Evolutionary conservation across 805 yeast genomes (phyloP).

Genomic region (Debaryomyces castellii): DNA sequence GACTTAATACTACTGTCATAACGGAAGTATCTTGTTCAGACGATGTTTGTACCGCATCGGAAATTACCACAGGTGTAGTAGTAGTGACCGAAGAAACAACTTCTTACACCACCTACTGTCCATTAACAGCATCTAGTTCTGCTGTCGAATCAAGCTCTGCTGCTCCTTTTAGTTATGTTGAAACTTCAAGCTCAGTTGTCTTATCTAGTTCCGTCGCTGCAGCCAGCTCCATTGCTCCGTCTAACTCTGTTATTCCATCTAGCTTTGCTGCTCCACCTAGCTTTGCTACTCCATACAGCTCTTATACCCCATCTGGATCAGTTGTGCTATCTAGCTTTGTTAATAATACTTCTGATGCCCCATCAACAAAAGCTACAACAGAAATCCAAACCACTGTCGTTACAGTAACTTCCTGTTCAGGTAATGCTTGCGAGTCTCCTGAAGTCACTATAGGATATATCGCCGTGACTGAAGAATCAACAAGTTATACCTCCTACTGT

Average conservation of each 20-base stretch:
- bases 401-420: constrained; percentile 26
- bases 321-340: too few relatives aligned
- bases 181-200: background rate
- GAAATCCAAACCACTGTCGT: constrained; percentile 15
- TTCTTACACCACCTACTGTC: constrained; percentile 39
- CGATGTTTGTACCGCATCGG: background rate
- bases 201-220: background rate
- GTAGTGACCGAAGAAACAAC: constrained; percentile 20
- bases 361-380: background rate
- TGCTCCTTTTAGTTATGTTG: background rate
- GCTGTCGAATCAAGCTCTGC: background rate
- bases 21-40: background rate
- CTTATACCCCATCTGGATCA: too few relatives aligned
- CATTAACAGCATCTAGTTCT: constrained; percentile 12
- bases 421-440: constrained; percentile 19
- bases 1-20: background rate
- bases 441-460: constrained; percentile 22
- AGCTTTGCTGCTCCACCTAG: too few relatives aligned
- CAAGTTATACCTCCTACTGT: constrained; percentile 22
- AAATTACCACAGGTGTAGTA: constrained; percentile 23
- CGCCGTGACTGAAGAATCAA: constrained; percentile 13
- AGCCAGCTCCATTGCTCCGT: background rate
- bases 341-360: background rate
- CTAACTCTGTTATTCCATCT: too few relatives aligned
- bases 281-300: too few relatives aligned